A percentile compares a stretch with the other conserved stretches of the same genome.
Evolutionary conservation across 768 basidiomycete genomes (phyloP).

Genomic region (Clitopilus hobsonii): DNA sequence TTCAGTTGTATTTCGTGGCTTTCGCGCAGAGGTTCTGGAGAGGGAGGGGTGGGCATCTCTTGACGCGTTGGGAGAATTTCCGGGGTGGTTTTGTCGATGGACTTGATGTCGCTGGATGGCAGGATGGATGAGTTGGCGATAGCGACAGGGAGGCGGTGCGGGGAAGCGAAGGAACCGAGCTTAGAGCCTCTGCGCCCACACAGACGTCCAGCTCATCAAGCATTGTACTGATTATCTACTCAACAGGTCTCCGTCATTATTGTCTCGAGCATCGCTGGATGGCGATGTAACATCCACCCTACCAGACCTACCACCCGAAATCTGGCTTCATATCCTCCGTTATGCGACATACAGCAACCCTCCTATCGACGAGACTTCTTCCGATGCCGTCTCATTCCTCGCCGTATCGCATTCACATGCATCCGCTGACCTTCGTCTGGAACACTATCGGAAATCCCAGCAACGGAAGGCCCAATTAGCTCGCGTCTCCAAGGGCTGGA

Average conservation of each 20-base stretch:
- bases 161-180: neutral
- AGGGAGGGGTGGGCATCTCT: neutral
- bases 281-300: constrained; percentile 9
- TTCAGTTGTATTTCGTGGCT: neutral
- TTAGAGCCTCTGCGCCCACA: neutral
- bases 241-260: neutral
- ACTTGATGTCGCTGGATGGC: neutral
- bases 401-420: constrained; percentile 33
- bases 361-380: constrained; percentile 26
- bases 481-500: constrained; percentile 54
- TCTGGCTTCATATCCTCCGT: constrained; percentile 65
- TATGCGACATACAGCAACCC: constrained; percentile 34
- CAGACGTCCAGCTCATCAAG: neutral
- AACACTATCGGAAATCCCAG: constrained; percentile 44
- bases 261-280: neutral
- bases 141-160: neutral
- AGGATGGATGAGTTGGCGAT: neutral
- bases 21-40: neutral
- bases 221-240: neutral
- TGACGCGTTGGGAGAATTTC: too few relatives aligned
- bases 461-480: constrained; percentile 43
- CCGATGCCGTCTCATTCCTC: constrained; percentile 55
- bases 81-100: too few relatives aligned
- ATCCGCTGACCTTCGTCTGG: constrained; percentile 28
- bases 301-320: constrained; percentile 52